Base-by-base conservation (phyloP, 2,329 filamentous ascomycete genomes). In the Beauveria asiatica region DNA sequence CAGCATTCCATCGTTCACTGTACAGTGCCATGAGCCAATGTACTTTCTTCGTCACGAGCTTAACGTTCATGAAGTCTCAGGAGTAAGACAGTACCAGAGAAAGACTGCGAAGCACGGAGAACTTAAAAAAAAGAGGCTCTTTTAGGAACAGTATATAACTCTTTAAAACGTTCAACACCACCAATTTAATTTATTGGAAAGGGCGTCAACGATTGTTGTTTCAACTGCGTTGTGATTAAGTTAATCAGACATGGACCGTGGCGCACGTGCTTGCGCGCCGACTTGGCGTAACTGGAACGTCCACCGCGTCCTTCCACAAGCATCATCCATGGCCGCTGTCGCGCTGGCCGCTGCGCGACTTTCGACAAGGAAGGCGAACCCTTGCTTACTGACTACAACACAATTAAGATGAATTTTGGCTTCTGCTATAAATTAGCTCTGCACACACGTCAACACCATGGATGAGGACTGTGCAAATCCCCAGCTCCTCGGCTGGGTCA, bases 401-500 rank as follows among this genome's bases (percentile, higher is more conserved):
- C 3, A 39, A 19, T 16, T 6, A 25, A 25, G 2, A 48, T 46
- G 25, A 17, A 16, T 17, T 13, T 27, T 23, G 23, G 4, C 30
- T 17, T 8, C 19, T 3, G 16, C 37, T 11, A 37, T 37, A 9
- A 9, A 39, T 7, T 10, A 2, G 16, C 17, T 17, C 53, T 11
- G 27, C n/a, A n/a, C 13, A 2, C 5, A 41, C 16, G n/a, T n/a
- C 42, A 17, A 54, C 39, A 52, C 16, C 2, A 61, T 61, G 59
- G 59, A 51, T 45, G 59, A 61, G n/a, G 48, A 51, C 25, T 61
- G 53, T 42, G 81, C 84, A 17, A 94, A 94, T 66, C 85, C 89
- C 5, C 78, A 90, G 45, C 79, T 91, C 9, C 78, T 92, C 11
- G 75, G 76, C 64, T 92, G 88, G 85, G 83, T 92, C 55, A 86